These are phyloP conservation scores for Podaxis rugospora DNA, from an alignment of 768 basidiomycete species.

Conservation along the genomic window DNA sequence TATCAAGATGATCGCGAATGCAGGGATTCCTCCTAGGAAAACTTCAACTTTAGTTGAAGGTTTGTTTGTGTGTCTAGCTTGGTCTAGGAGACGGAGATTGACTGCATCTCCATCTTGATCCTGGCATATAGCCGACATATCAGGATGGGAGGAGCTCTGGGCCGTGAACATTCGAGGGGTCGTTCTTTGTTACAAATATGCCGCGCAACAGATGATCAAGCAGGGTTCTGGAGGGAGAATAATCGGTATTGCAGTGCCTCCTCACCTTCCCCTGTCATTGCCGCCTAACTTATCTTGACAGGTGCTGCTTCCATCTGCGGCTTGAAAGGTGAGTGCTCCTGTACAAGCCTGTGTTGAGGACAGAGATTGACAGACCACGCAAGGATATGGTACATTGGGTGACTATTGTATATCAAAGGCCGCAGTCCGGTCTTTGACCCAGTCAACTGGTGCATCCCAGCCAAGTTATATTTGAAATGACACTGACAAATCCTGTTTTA, in stretches of 20 bases:
- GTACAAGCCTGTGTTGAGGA: neutral
- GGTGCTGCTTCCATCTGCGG: conserved; percentile 26
- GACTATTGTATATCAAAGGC: conserved; percentile 34
- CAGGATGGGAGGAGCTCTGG: conserved; percentile 36
- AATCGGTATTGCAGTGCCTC: conserved; percentile 29
- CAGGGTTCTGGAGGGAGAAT: conserved; percentile 51
- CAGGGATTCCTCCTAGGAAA: neutral
- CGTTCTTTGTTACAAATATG: conserved; percentile 62
- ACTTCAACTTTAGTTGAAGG: neutral
- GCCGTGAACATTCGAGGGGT: conserved; percentile 52
- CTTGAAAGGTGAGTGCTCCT: conserved; percentile 18
- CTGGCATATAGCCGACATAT: conserved; percentile 19
- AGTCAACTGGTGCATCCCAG: conserved; percentile 28
- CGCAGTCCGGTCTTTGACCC: conserved; percentile 35
- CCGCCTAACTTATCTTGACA: neutral
- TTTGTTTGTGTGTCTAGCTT: neutral
- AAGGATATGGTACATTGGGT: neutral
- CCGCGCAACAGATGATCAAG: conserved; percentile 57
- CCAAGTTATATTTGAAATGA: neutral
- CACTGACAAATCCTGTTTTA: neutral
- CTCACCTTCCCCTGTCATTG: no score
- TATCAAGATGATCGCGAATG: conserved; percentile 7
- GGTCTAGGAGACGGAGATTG: no score
- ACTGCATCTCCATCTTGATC: neutral
- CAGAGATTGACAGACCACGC: neutral